A percentile compares a stretch with the other conserved stretches of the same genome.
Conservation (phyloP, 148 eudicot species). For the Fagopyrum esculentum region DNA sequence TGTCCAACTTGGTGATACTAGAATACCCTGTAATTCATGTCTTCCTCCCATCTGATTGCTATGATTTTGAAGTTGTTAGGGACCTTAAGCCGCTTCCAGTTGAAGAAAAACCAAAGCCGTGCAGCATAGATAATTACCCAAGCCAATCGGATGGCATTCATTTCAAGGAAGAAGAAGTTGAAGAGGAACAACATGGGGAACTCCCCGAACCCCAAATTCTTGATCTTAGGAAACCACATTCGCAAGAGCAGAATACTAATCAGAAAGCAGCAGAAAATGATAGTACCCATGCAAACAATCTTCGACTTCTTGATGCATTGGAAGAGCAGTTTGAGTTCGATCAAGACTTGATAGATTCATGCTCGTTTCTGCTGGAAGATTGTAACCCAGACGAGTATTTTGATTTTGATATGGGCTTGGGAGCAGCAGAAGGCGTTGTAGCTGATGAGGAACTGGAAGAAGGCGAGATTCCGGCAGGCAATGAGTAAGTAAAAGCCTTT, state of each 20-base stretch:
- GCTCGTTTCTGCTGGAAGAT: conserved; percentile 42
- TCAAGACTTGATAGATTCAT: conserved; percentile 50
- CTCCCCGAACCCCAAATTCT: conserved; percentile 38
- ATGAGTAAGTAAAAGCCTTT: background rate
- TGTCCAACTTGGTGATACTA: conserved; percentile 52
- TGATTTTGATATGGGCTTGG: conserved; percentile 34
- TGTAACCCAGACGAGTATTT: conserved; percentile 62
- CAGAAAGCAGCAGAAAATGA: conserved; percentile 18
- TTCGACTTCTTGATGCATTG: background rate
- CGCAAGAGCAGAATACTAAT: background rate
- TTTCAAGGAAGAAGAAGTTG: conserved; percentile 76
- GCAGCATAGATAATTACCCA: conserved; percentile 19
- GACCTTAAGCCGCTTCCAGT: conserved; percentile 23
- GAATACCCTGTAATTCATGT: conserved; percentile 84
- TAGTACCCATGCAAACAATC: conserved; percentile 6
- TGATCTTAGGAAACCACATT: conserved; percentile 32
- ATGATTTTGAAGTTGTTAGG: conserved; percentile 58
- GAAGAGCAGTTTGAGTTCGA: conserved; percentile 53
- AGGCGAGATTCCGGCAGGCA: conserved; percentile 60
- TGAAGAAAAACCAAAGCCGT: conserved; percentile 25
- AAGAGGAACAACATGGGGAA: conserved; percentile 46
- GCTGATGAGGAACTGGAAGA: conserved; percentile 68
- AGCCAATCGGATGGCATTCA: conserved; percentile 35
- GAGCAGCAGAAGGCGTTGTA: conserved; percentile 16
- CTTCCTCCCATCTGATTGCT: conserved; percentile 62